Evolutionary conservation across 2,329 filamentous ascomycete species (phyloP).

Genomic region (Rugonectria rugulosa): DNA sequence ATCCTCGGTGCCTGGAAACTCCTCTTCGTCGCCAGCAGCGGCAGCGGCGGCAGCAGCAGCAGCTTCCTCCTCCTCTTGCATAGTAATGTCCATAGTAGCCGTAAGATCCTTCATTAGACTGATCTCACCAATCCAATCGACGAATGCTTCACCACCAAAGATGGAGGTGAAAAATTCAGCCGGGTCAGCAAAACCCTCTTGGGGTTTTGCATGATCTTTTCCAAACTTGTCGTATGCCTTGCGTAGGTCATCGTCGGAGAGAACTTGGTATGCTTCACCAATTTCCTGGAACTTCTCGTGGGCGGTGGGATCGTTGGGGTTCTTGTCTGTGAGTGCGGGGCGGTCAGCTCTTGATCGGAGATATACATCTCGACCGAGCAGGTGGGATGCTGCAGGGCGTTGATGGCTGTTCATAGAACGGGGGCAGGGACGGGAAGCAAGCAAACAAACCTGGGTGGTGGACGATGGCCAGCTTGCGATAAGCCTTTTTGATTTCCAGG

Average conservation of each 20-base stretch:
- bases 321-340: conserved; percentile 75
- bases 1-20: conserved; percentile 65
- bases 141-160: conserved; percentile 94
- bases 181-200: conserved; percentile 93
- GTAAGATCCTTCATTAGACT: conserved; percentile 98
- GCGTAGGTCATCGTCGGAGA: conserved; percentile 86
- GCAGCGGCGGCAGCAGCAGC: conserved; percentile 61
- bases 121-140: conserved; percentile 97
- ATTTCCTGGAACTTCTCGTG: conserved; percentile 94
- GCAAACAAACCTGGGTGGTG: conserved; percentile 78
- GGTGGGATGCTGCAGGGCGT: not conserved
- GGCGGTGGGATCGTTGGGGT: conserved; percentile 92
- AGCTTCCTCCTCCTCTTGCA: conserved; percentile 76
- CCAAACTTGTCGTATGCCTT: conserved; percentile 96
- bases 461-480: conserved; percentile 91
- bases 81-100: conserved; percentile 97
- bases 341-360: conserved; percentile 10
- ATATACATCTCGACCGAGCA: not conserved
- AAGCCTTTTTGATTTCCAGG: conserved; percentile 96
- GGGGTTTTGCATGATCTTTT: conserved; percentile 91
- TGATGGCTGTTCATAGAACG: not conserved
- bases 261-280: conserved; percentile 77
- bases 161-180: conserved; percentile 98
- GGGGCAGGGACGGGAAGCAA: not conserved
- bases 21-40: conserved; percentile 57